A percentile compares a stretch with the other conserved stretches of the same genome.
These are phyloP conservation scores for Funneliformis caledonium DNA, from an alignment of 371 early-diverging fungal species.

Conservation along the genomic window DNA sequence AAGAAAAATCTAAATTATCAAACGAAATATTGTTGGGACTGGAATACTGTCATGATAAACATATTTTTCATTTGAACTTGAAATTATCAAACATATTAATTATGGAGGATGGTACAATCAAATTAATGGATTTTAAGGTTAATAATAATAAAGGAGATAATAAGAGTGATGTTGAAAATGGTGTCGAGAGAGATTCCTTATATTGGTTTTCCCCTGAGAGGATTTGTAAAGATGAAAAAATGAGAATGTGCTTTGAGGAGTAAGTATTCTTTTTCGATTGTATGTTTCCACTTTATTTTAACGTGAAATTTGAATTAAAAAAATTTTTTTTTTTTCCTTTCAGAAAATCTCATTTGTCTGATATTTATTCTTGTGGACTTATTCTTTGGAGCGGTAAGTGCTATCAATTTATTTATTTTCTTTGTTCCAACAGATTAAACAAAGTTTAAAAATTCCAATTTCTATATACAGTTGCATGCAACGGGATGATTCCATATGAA, in stretches of 20 bases:
- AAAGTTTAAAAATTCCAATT: too few species aligned
- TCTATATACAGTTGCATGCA: not conserved
- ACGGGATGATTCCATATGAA: not conserved
- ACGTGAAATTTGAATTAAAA: too few species aligned
- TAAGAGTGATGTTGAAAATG: not conserved
- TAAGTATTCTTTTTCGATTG: not conserved
- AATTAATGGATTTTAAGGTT: not conserved
- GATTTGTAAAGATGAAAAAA: not conserved
- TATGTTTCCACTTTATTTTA: too few species aligned
- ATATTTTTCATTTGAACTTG: not conserved
- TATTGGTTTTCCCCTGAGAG: not conserved
- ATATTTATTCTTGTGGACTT: not conserved
- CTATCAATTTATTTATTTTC: too few species aligned
- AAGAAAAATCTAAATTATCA: not conserved
- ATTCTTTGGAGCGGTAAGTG: not conserved
- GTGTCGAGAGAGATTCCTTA: not conserved
- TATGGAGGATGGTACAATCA: not conserved
- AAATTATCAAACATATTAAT: not conserved
- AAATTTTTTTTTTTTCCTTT: too few species aligned
- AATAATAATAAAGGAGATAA: not conserved
- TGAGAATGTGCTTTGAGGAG: not conserved
- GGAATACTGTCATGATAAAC: not conserved
- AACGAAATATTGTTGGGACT: not conserved
- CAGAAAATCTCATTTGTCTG: not conserved
- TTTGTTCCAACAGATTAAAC: too few species aligned